Percentiles rank a stretch among this genome's conserved stretches.
Evolutionary conservation across 768 basidiomycete species (phyloP).

Genomic region (Collybia mongolica): DNA sequence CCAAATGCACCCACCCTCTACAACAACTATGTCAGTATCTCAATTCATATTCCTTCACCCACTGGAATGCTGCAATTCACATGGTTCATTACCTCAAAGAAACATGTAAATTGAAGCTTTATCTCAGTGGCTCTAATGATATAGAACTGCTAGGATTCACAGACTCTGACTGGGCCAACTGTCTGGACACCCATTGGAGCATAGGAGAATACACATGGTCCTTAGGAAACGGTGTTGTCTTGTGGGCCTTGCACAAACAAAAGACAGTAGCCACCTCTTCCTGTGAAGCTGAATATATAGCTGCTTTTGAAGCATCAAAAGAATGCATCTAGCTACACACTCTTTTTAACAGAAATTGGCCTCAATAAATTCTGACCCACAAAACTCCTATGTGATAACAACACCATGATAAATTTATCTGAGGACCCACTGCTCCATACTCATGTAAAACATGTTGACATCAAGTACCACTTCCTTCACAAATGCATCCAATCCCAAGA

Average conservation of each 20-base stretch:
- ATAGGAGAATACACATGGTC: constrained; percentile 20
- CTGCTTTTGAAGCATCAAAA: constrained; percentile 21
- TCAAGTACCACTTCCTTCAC: constrained; percentile 34
- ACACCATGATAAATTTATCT: constrained; percentile 28
- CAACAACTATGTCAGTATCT: no score
- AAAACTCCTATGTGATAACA: constrained; percentile 30
- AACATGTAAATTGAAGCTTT: no score
- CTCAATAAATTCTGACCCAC: constrained; percentile 7
- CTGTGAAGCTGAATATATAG: constrained; percentile 38
- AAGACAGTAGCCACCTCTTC: constrained; percentile 16
- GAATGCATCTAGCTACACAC: constrained; percentile 12
- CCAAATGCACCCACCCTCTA: no score
- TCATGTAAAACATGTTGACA: constrained; percentile 37
- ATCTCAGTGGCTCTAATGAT: no score
- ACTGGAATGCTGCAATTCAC: no score
- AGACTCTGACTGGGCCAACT: no score
- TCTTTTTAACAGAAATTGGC: constrained; percentile 14
- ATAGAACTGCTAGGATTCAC: no score
- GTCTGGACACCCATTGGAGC: no score
- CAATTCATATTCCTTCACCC: no score
- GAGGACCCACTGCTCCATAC: constrained; percentile 30
- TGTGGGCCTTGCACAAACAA: constrained; percentile 5
- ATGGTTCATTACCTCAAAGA: no score
- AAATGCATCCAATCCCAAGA: constrained; percentile 23
- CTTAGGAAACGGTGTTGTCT: constrained; percentile 20